Conservation (phyloP, 2,329 filamentous ascomycete genomes). For the Hypoxylon sp. region DNA sequence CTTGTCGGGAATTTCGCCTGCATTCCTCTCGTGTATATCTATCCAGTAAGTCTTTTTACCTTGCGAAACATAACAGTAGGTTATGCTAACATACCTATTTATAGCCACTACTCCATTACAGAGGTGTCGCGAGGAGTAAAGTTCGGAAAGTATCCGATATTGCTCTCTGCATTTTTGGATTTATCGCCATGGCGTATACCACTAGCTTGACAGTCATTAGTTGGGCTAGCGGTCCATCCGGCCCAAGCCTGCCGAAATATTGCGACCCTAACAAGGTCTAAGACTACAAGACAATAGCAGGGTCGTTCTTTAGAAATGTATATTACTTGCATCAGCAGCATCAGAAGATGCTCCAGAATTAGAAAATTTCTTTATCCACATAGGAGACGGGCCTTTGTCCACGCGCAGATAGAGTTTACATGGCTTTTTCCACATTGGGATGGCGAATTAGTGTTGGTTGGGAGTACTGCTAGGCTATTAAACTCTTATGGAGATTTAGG, state of each 20-base stretch:
- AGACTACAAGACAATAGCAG: neutral
- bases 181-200: constrained; percentile 92
- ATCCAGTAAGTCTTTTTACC: constrained; percentile 80
- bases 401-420: constrained; percentile 35
- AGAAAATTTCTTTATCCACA: constrained; percentile 20
- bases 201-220: constrained; percentile 88
- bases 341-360: constrained; percentile 30
- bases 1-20: constrained; percentile 98
- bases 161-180: constrained; percentile 82
- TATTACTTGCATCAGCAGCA: constrained; percentile 48
- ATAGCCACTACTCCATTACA: constrained; percentile 91
- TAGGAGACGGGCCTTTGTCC: constrained; percentile 15
- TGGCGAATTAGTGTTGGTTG: constrained; percentile 14
- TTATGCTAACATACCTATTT: constrained; percentile 54
- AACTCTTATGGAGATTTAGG: constrained; percentile 11
- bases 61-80: constrained; percentile 2
- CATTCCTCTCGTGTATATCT: constrained; percentile 96
- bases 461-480: constrained; percentile 12
- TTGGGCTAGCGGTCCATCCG: constrained; percentile 76
- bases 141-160: constrained; percentile 82
- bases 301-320: constrained; percentile 45
- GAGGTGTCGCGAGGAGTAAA: constrained; percentile 78
- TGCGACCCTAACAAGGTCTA: constrained; percentile 62
- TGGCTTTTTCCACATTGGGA: constrained; percentile 22
- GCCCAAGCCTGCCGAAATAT: constrained; percentile 66